Evolutionary conservation across 306 rosid genomes (phyloP).

Genomic region (Astragalus glycyphyllos): DNA sequence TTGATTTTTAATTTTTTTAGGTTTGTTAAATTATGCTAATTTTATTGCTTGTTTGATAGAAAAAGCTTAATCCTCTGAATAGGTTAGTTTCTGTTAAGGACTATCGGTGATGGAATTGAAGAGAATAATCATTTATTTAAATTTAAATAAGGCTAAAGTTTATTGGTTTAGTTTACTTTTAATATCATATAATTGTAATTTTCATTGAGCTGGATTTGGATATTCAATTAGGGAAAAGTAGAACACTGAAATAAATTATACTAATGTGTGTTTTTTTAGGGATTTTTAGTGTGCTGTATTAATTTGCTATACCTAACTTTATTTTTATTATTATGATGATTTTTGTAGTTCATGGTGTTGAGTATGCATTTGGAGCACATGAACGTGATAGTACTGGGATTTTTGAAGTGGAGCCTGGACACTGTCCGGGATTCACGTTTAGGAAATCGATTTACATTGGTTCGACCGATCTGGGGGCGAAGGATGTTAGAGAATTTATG

Average conservation of each 20-base stretch:
- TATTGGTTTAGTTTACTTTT: background rate
- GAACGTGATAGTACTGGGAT: conserved; percentile 78
- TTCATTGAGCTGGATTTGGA: conserved; percentile 15
- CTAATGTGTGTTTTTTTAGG: conserved; percentile 8
- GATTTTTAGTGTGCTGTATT: background rate
- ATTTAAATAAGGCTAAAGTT: conserved; percentile 1
- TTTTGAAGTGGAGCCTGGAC: conserved; percentile 84
- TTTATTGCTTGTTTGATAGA: conserved; percentile 19
- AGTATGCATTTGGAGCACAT: conserved; percentile 96
- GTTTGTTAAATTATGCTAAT: conserved; percentile 12
- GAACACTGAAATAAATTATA: conserved; percentile 29
- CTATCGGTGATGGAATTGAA: conserved; percentile 1
- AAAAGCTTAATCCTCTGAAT: conserved; percentile 1
- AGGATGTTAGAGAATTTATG: conserved; percentile 70
- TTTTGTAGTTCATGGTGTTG: conserved; percentile 78
- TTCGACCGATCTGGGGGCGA: conserved; percentile 68
- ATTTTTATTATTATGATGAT: background rate
- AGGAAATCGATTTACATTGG: conserved; percentile 84
- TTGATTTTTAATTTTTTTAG: background rate
- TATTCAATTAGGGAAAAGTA: conserved; percentile 20
- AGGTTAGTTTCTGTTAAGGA: background rate
- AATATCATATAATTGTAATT: background rate
- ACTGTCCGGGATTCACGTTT: conserved; percentile 90
- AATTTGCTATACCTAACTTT: background rate
- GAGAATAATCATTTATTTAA: background rate